phyloP scores from a whole-genome alignment of 805 yeast species.

The Pichia heedii region DNA sequence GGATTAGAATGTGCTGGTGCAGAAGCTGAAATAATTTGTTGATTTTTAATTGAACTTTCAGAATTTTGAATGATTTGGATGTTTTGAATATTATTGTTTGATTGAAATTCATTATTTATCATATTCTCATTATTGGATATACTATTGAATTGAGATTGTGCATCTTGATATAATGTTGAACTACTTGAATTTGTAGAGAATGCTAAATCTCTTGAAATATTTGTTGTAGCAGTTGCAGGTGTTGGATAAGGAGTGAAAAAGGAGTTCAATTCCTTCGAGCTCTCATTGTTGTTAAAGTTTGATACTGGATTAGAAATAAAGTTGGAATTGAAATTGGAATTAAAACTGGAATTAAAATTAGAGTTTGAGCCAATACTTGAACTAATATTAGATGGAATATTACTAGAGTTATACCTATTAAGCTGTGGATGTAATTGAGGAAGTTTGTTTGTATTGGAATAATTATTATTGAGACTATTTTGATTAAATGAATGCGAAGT shows the following conservation, averaged over 20 bases:
- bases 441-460: constrained; percentile 4
- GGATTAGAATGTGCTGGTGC: constrained; percentile 12
- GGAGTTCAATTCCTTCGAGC: too few relatives aligned
- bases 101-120: too few relatives aligned
- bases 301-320: background rate
- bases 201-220: constrained; percentile 41
- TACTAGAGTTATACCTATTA: too few relatives aligned
- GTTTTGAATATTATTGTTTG: constrained; percentile 1
- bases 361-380: constrained; percentile 2
- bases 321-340: constrained; percentile 1
- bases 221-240: constrained; percentile 47
- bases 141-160: constrained; percentile 13
- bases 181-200: constrained; percentile 29
- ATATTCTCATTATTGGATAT: too few relatives aligned
- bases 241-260: constrained; percentile 31
- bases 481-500: constrained; percentile 4
- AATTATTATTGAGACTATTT: background rate
- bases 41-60: background rate
- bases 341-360: background rate
- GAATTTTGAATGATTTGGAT: background rate
- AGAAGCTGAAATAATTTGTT: constrained; percentile 11
- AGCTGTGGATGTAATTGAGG: constrained; percentile 5
- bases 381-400: background rate
- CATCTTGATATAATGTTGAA: constrained; percentile 26
- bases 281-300: too few relatives aligned